Evolutionary conservation across 306 rosid species (phyloP), one percentile per base, ranked within the genome.

Genomic region (Calophaca sinica): DNA sequence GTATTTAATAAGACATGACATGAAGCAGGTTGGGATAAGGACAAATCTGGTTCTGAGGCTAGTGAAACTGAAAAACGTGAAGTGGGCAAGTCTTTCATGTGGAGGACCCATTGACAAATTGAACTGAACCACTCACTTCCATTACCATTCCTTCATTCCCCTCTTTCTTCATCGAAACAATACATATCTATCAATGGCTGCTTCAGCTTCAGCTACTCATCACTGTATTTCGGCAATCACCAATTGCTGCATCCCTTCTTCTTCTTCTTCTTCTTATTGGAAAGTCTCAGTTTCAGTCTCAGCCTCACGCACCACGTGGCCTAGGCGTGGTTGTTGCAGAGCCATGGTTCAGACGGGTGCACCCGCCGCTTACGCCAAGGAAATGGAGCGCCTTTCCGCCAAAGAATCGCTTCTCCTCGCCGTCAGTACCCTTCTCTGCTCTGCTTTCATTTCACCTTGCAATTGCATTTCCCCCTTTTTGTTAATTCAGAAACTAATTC

Each of bases 321-420:
- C 4, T 68, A 64, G 58, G 31, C 80, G 62, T n/a, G 39, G 35
- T 0, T 68, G 5, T 26, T 70, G 88, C 85, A 84, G 82, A 62
- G 91, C 97, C 57, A 92, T 89, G 99, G 96, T 92, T 76, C 97
- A 92, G 83, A 80, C 82, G 1, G 99, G 99, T 65, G 90, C 99
- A 55, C 87, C 97, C 2, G 93, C 96, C 0, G 88, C 93, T 5
- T 96, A 92, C 60, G 98, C 99, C 42, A 96, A 92, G 85, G 98
- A 92, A 86, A 96, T 96, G 99, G 99, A 96, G 90, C 88, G 99
- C 78, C 96, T 96, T 33, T 87, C 99, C 6, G 99, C 99, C 15
- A 96, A 96, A 70, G 99, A 96, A 75, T 96, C 99, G 55, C 96
- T 96, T 65, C 99, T 96, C 63, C 96, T 96, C 58, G 97, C 99